These are phyloP conservation scores for Euphorbia peplus DNA, from an alignment of 345 rosid genomes.

Conservation along the genomic window DNA sequence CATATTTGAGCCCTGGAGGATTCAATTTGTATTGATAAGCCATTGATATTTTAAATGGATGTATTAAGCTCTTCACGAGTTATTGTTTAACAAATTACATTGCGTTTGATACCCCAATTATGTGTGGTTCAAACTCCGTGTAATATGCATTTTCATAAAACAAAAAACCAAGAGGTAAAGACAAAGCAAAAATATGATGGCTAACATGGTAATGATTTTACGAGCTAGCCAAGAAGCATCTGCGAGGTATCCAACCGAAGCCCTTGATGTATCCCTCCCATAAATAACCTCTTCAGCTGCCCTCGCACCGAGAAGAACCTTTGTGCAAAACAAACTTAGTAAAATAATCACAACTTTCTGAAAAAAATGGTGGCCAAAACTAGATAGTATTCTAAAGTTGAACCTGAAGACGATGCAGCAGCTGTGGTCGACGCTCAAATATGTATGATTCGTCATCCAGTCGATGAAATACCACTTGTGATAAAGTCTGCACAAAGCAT, in stretches of 20 bases:
- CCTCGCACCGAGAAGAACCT: slow-evolving; percentile 88
- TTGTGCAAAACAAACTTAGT: slow-evolving; percentile 10
- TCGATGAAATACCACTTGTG: slow-evolving; percentile 79
- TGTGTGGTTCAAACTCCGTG: too few species aligned
- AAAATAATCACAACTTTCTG: slow-evolving; percentile 2
- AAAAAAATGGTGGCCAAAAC: slow-evolving; percentile 13
- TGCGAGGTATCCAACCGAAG: slow-evolving; percentile 79
- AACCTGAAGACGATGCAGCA: slow-evolving; percentile 93
- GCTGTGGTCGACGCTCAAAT: slow-evolving; percentile 87
- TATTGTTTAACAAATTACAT: too few species aligned
- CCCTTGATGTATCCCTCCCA: slow-evolving; percentile 83
- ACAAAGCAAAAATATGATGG: slow-evolving; percentile 6
- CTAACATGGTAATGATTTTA: slow-evolving; percentile 75
- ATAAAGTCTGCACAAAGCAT: slow-evolving; percentile 50
- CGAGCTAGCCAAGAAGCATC: slow-evolving; percentile 98
- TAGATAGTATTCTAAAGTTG: slow-evolving; percentile 18
- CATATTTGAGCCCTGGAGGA: too few species aligned
- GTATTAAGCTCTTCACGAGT: too few species aligned
- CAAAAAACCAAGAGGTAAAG: slow-evolving; percentile 4
- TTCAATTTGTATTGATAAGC: too few species aligned
- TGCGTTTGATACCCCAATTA: too few species aligned
- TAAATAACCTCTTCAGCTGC: slow-evolving; percentile 94
- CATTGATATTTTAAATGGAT: too few species aligned
- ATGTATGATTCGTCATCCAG: slow-evolving; percentile 85
- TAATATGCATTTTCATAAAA: not conserved